phyloP scores from a whole-genome alignment of 768 basidiomycete species.

The Termitomyces sp. region DNA sequence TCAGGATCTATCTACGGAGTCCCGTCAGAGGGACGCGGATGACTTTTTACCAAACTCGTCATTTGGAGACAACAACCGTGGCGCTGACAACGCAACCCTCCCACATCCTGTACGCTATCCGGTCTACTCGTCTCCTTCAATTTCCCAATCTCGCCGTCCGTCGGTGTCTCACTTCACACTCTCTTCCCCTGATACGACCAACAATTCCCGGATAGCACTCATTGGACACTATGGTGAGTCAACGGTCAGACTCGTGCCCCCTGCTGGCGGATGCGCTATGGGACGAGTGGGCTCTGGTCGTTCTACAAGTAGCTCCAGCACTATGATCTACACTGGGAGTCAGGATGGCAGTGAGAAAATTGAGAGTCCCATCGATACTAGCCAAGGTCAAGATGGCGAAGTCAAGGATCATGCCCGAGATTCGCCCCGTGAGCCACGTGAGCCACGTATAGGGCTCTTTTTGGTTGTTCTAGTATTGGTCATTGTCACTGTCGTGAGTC shows the following conservation, averaged over 20 bases:
- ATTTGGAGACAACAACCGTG: neutral
- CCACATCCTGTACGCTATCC: neutral
- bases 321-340: slow-evolving; percentile 2
- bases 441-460: slow-evolving; percentile 54
- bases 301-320: slow-evolving; percentile 2
- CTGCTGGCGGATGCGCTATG: slow-evolving; percentile 8
- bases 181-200: neutral
- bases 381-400: neutral
- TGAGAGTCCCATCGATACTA: neutral
- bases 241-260: slow-evolving; percentile 12
- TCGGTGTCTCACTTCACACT: neutral
- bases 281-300: neutral
- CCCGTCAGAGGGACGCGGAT: neutral
- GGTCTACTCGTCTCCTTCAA: neutral
- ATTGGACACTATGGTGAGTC: slow-evolving; percentile 11
- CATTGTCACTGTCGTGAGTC: slow-evolving; percentile 57
- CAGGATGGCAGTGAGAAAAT: slow-evolving; percentile 7
- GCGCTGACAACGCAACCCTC: neutral
- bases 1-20: neutral
- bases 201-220: neutral
- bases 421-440: slow-evolving; percentile 25
- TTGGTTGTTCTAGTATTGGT: slow-evolving; percentile 52
- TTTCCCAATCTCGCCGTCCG: neutral
- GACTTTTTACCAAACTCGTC: neutral
- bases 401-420: neutral